These are phyloP conservation scores for Cyberlindnera bimundalis DNA, from an alignment of 805 yeast species.

Conservation along the genomic window DNA sequence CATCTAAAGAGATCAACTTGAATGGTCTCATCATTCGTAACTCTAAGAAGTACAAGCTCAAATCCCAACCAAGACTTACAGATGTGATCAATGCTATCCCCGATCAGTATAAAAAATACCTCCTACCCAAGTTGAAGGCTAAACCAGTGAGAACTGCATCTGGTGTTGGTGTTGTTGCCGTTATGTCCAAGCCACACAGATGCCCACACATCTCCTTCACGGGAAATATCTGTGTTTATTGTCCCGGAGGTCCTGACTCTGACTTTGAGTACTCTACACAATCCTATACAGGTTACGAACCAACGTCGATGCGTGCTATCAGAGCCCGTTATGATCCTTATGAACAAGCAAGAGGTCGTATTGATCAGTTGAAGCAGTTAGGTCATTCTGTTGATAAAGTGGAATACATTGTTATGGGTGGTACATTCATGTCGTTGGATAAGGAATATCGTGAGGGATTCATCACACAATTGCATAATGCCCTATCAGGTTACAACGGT, in stretches of 20 bases:
- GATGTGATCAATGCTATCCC: conserved; percentile 95
- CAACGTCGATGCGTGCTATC: conserved; percentile 99
- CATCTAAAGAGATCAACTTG: conserved; percentile 76
- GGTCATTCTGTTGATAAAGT: conserved; percentile 98
- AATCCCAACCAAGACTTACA: conserved; percentile 89
- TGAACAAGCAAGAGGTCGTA: conserved; percentile 97
- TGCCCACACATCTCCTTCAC: conserved; percentile 99
- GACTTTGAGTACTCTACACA: conserved; percentile 98
- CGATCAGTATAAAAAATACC: conserved; percentile 87
- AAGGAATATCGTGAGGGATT: conserved; percentile 85
- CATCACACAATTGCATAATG: conserved; percentile 88
- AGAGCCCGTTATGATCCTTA: conserved; percentile 97
- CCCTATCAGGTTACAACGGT: conserved; percentile 89
- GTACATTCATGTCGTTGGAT: conserved; percentile 95
- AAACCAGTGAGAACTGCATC: conserved; percentile 98
- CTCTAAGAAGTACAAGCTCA: conserved; percentile 87
- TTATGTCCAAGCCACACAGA: conserved; percentile 98
- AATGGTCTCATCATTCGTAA: conserved; percentile 83
- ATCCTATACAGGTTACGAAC: conserved; percentile 97
- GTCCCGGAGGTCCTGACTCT: conserved; percentile 99
- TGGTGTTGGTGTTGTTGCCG: conserved; percentile 98
- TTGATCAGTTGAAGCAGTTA: conserved; percentile 89
- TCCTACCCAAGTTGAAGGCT: conserved; percentile 93
- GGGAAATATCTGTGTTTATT: conserved; percentile 96
- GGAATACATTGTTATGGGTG: conserved; percentile 98